Conservation (phyloP, 768 basidiomycete genomes). For the Dendrothele bispora region DNA sequence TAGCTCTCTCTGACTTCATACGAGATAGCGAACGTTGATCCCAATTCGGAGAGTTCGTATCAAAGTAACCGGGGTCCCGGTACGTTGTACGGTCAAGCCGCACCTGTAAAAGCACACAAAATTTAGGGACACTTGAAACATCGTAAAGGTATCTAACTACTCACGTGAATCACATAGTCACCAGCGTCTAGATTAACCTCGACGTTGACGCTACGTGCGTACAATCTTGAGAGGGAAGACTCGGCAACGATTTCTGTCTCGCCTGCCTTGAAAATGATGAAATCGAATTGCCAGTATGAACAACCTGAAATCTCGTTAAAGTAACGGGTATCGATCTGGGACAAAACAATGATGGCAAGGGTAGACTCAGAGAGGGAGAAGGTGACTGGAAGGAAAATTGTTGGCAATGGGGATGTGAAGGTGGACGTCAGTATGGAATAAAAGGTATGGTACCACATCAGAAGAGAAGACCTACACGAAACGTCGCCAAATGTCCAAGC, state of each 20-base stretch:
- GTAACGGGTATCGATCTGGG: constrained; percentile 45
- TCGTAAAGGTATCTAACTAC: too few species aligned
- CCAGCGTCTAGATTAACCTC: constrained; percentile 41
- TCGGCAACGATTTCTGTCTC: constrained; percentile 31
- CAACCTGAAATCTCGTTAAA: constrained; percentile 39
- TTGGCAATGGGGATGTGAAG: too few species aligned
- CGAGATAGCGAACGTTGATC: constrained; percentile 26
- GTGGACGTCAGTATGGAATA: constrained; percentile 1
- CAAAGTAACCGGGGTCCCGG: constrained; percentile 33
- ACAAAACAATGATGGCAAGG: constrained; percentile 44
- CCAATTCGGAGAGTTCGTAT: constrained; percentile 24
- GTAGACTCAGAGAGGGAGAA: constrained; percentile 38
- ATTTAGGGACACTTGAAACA: too few species aligned
- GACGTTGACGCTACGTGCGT: constrained; percentile 35
- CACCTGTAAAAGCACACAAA: too few species aligned
- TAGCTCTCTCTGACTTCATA: constrained; percentile 17
- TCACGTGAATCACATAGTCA: constrained; percentile 41
- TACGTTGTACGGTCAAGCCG: too few species aligned
- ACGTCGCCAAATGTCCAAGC: constrained; percentile 57
- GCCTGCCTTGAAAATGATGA: constrained; percentile 44
- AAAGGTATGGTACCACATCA: neutral
- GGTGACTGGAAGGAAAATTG: constrained; percentile 41
- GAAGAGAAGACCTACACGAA: constrained; percentile 30
- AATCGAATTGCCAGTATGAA: constrained; percentile 44
- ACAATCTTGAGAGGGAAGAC: constrained; percentile 31